These are phyloP conservation scores for Edaphochlamys debaryana DNA, from an alignment of 139 green algal species.

Conservation along the genomic window DNA sequence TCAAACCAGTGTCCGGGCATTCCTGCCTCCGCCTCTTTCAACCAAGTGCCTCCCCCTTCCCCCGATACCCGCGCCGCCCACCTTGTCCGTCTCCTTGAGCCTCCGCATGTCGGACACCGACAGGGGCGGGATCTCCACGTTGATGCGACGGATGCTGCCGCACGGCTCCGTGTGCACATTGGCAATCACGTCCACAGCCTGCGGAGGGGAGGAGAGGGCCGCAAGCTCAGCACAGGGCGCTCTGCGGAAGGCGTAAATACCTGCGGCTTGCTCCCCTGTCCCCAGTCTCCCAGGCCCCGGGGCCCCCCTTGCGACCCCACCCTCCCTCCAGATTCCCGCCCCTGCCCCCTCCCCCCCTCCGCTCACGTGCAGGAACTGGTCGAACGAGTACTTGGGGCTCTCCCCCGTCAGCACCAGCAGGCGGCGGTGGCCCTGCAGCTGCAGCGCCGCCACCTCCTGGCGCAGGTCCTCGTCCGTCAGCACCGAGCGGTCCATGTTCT, in stretches of 20 bases:
- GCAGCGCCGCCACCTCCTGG: slow-evolving; percentile 67
- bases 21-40: too few species aligned
- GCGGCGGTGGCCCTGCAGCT: slow-evolving; percentile 71
- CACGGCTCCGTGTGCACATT: slow-evolving; percentile 67
- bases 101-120: slow-evolving; percentile 76
- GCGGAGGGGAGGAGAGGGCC: background rate
- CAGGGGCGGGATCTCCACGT: slow-evolving; percentile 81
- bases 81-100: slow-evolving; percentile 75
- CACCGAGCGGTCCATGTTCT: slow-evolving; percentile 36
- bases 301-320: too few species aligned
- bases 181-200: slow-evolving; percentile 69
- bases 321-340: too few species aligned
- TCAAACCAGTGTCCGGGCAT: too few species aligned
- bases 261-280: too few species aligned
- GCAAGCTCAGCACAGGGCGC: too few species aligned
- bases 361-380: slow-evolving; percentile 71
- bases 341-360: too few species aligned
- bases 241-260: too few species aligned
- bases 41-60: too few species aligned
- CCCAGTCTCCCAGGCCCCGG: too few species aligned
- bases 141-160: slow-evolving; percentile 76
- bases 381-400: slow-evolving; percentile 77
- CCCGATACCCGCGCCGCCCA: too few species aligned
- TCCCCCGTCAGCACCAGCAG: slow-evolving; percentile 79
- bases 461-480: slow-evolving; percentile 53